Evolutionary conservation across 352 stramenopile genomes (phyloP), one percentile per base, ranked within the genome.

Genomic region (Pythium vanterpoolii): DNA sequence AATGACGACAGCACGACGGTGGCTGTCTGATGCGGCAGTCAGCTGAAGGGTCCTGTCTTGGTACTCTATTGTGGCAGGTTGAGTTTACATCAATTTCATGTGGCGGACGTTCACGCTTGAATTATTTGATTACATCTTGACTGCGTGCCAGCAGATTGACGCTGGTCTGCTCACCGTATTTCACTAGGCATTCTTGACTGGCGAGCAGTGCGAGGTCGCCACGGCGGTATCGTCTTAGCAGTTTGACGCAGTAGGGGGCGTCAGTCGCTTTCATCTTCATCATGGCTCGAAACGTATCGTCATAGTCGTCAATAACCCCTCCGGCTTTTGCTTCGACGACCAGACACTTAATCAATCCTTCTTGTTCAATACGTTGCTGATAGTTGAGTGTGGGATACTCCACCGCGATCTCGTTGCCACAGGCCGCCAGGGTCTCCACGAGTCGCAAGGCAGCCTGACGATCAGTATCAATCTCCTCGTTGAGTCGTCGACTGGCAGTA

Each of bases 281-380:
- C 42, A 56, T 53, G 10, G 5, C 18, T 4, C 61, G 61, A 19
- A 68, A 68, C 9, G 16, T 27, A 3, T 28, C 53, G 23, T 53
- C 48, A 19, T 64, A 68, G 55, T 68, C 55, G 7, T 45, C 31
- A 3, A 63, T 14, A 0, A 24, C 26, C 3, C 53, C 56, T 2
- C 56, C 56, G 18, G 45, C n/a, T 34, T 47, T 43, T 2, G 45
- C 26, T 34, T 64, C 53, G 3, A 68, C 40, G 11, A 56, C 55
- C 0, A 56, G 14, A 30, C 61, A 68, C 23, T 68, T 64, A 28
- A 68, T 38, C 21, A 64, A 16, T 18, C 53, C 53, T 59, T 68
- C 61, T 9, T 64, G 55, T 13, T 64, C 53, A 0, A 60, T 24
- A 19, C 48, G 46, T 11, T 59, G 30, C 1, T 4, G 5, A 31